These are phyloP conservation scores for Vigna hirtella DNA, from an alignment of 306 rosid genomes.

Conservation along the genomic window DNA sequence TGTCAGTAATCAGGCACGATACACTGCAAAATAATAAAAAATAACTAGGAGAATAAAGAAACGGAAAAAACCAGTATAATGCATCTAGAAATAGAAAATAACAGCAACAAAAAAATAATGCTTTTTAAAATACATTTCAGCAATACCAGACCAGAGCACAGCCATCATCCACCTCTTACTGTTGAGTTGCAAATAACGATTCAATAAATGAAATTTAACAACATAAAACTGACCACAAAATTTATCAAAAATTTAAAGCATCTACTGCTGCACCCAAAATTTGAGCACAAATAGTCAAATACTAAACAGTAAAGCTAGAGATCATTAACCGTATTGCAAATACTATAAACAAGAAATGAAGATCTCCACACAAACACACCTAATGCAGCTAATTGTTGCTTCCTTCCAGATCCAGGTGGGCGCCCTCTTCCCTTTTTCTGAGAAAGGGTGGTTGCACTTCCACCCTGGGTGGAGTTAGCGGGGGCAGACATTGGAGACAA, in stretches of 20 bases:
- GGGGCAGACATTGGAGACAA: conserved; percentile 77
- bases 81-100: conserved; percentile 13
- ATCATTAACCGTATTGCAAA: too few species aligned
- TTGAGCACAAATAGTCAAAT: not conserved
- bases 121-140: not conserved
- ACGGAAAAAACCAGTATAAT: not conserved
- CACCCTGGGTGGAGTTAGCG: conserved; percentile 60
- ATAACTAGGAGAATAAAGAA: not conserved
- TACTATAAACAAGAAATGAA: conserved; percentile 11
- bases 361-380: conserved; percentile 54
- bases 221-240: conserved; percentile 12
- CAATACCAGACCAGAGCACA: conserved; percentile 12
- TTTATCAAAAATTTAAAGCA: not conserved
- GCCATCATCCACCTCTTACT: not conserved
- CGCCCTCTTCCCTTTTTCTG: conserved; percentile 76
- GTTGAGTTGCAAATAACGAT: not conserved
- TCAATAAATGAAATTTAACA: conserved; percentile 1
- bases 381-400: conserved; percentile 81
- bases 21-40: not conserved
- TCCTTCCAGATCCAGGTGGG: conserved; percentile 94
- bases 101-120: not conserved
- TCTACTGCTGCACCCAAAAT: conserved; percentile 16
- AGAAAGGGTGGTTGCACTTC: conserved; percentile 48
- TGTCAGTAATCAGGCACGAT: conserved; percentile 16
- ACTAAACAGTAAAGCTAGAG: not conserved